phyloP scores from a whole-genome alignment of 257 asterid species.

The Solanum etuberosum region DNA sequence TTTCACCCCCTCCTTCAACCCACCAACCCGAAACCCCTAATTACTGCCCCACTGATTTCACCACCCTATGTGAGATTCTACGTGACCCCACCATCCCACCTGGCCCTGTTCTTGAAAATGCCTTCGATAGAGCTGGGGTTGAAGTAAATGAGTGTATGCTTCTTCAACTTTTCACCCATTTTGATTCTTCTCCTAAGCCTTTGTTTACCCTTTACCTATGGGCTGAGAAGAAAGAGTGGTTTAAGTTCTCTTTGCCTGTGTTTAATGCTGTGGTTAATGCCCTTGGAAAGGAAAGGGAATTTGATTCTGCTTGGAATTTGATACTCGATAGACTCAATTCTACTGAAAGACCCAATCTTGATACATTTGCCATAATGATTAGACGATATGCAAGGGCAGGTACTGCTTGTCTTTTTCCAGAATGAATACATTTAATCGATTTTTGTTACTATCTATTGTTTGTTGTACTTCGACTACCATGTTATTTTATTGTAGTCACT shows the following conservation, averaged over 20 bases:
- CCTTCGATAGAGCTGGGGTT: constrained; percentile 27
- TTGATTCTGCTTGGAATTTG: constrained; percentile 68
- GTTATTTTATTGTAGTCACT: not conserved
- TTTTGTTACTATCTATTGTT: not conserved
- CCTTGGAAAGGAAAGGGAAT: constrained; percentile 60
- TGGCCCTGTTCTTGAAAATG: constrained; percentile 49
- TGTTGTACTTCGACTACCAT: not conserved
- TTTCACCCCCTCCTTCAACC: constrained; percentile 4
- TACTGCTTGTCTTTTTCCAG: not conserved
- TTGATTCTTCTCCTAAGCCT: constrained; percentile 62
- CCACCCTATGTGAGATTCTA: constrained; percentile 36
- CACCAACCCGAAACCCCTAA: constrained; percentile 20
- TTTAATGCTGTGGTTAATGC: constrained; percentile 60
- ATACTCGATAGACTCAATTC: constrained; percentile 31
- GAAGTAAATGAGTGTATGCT: constrained; percentile 30
- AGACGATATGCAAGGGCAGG: constrained; percentile 81
- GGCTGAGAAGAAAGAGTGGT: constrained; percentile 51
- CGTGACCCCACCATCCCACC: constrained; percentile 27
- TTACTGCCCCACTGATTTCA: constrained; percentile 19
- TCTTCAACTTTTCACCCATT: constrained; percentile 33
- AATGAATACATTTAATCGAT: not conserved
- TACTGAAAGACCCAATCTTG: constrained; percentile 28
- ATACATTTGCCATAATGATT: constrained; percentile 55
- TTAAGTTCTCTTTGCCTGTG: constrained; percentile 23
- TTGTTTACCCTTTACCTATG: constrained; percentile 53